These are phyloP conservation scores for Scalesia atractyloides DNA, from an alignment of 129 eudicot species.

Conservation along the genomic window DNA sequence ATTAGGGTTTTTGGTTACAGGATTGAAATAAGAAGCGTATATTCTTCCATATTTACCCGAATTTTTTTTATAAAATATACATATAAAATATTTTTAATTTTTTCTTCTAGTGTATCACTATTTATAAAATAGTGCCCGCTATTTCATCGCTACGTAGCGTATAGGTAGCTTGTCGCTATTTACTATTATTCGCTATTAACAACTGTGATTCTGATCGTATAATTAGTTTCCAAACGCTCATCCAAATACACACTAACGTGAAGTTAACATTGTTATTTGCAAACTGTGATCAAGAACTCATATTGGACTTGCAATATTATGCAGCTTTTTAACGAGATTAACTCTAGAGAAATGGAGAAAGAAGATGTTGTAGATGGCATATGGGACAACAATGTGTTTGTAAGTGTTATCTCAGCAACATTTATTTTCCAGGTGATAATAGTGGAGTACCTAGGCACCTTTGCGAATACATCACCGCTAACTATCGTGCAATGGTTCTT, in stretches of 20 bases:
- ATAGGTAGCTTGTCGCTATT: too few species aligned
- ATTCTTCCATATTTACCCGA: too few species aligned
- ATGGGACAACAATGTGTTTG: conserved; percentile 70
- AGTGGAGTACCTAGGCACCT: conserved; percentile 77
- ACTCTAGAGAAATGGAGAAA: conserved; percentile 93
- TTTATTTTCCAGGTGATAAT: conserved; percentile 78
- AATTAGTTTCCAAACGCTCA: neutral
- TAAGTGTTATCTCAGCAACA: conserved; percentile 62
- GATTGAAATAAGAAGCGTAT: too few species aligned
- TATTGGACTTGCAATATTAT: neutral
- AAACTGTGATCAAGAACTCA: neutral
- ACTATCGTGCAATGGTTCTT: conserved; percentile 69
- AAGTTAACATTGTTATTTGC: neutral
- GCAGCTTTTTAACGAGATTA: conserved; percentile 93
- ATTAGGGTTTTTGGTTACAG: too few species aligned
- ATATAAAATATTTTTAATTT: too few species aligned
- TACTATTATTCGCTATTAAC: too few species aligned
- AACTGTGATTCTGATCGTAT: neutral
- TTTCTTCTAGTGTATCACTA: too few species aligned
- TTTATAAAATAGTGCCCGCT: too few species aligned
- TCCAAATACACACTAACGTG: neutral
- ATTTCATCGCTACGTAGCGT: too few species aligned
- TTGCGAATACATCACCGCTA: conserved; percentile 87
- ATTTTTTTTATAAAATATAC: too few species aligned
- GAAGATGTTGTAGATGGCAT: conserved; percentile 72